These are phyloP conservation scores for Zygotorulaspora mrakii DNA, from an alignment of 1,139 yeast genomes.

Conservation along the genomic window DNA sequence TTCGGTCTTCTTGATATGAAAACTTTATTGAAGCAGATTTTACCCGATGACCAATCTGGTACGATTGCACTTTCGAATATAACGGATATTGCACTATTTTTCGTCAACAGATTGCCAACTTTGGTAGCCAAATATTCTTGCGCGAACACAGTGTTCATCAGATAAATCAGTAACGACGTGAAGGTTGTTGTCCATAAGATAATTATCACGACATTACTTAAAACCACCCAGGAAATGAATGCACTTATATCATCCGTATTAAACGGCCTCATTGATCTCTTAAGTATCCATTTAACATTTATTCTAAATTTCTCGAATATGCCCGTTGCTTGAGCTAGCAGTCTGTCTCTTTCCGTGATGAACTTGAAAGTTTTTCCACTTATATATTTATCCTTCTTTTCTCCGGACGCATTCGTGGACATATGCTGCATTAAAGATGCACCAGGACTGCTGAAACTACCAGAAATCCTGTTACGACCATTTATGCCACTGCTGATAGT, in stretches of 20 bases:
- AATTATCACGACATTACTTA: constrained; percentile 77
- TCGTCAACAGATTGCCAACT: constrained; percentile 78
- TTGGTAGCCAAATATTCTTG: constrained; percentile 82
- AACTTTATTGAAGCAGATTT: constrained; percentile 77
- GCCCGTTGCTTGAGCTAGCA: constrained; percentile 29
- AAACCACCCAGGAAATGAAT: constrained; percentile 81
- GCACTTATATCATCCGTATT: constrained; percentile 89
- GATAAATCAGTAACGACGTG: constrained; percentile 69
- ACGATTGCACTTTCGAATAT: constrained; percentile 92
- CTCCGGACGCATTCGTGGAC: neutral
- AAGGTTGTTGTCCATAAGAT: constrained; percentile 88
- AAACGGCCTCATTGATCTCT: constrained; percentile 62
- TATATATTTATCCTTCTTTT: neutral
- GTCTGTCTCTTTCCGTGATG: constrained; percentile 27
- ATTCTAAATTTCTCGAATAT: constrained; percentile 40
- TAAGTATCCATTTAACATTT: constrained; percentile 67
- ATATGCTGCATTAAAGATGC: neutral
- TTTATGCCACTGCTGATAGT: too few relatives aligned
- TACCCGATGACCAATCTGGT: constrained; percentile 91
- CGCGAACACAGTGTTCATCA: constrained; percentile 82
- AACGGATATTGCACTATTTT: constrained; percentile 80
- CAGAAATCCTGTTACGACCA: too few relatives aligned
- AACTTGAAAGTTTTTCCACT: constrained; percentile 14
- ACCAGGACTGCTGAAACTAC: neutral
- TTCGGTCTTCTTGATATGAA: constrained; percentile 79